Evolutionary conservation across 306 rosid genomes (phyloP).

Genomic region (Oxytropis ochrocephala): DNA sequence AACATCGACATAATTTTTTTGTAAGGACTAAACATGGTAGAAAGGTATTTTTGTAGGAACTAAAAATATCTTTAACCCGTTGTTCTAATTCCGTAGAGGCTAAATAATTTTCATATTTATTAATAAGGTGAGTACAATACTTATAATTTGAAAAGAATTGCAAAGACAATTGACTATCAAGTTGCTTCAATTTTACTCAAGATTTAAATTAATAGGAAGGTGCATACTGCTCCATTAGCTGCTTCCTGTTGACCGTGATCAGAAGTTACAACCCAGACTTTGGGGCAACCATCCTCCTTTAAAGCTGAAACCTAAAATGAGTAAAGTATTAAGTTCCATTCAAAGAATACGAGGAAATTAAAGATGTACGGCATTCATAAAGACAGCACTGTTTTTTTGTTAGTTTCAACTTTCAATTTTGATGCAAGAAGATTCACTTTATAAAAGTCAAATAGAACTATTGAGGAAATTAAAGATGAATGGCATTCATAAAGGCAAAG

Average conservation of each 20-base stretch:
- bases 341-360: background rate
- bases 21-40: too few relatives aligned
- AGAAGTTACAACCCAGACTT: constrained; percentile 94
- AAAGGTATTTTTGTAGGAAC: too few relatives aligned
- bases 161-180: constrained; percentile 7
- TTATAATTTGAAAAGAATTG: constrained; percentile 1
- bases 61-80: too few relatives aligned
- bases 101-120: constrained; percentile 5
- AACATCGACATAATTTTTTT: too few relatives aligned
- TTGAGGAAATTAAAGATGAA: constrained; percentile 4
- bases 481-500: background rate
- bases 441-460: background rate
- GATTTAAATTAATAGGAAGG: constrained; percentile 26
- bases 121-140: background rate
- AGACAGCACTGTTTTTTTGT: constrained; percentile 2
- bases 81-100: background rate
- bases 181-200: background rate
- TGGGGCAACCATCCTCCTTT: constrained; percentile 90
- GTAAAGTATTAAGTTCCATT: background rate
- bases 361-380: background rate
- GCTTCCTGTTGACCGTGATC: constrained; percentile 78
- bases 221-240: constrained; percentile 78
- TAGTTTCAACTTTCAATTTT: background rate
- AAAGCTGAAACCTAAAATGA: constrained; percentile 68
- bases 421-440: background rate